Evolutionary conservation across 495 filamentous ascomycete species (phyloP).

Genomic region (Penicillium salamii): DNA sequence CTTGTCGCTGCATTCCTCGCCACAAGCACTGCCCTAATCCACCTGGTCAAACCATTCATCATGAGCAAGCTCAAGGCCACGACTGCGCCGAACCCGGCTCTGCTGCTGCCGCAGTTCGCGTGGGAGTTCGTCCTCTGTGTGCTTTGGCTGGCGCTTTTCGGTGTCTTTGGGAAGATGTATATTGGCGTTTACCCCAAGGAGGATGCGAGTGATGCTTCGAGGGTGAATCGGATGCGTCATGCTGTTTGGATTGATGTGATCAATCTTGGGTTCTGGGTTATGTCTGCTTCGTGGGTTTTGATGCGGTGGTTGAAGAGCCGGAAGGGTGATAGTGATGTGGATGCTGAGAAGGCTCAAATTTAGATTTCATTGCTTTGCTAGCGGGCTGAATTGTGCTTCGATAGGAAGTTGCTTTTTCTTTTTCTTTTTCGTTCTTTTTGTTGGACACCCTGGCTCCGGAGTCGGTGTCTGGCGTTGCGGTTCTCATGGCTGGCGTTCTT

Average conservation of each 20-base stretch:
- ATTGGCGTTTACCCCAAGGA: constrained; percentile 61
- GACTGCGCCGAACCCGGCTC: neutral
- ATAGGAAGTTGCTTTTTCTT: neutral
- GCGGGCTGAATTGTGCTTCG: neutral
- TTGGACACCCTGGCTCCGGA: neutral
- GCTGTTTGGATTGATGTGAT: constrained; percentile 82
- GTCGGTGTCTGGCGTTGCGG: neutral
- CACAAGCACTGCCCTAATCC: constrained; percentile 59
- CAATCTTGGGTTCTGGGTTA: constrained; percentile 69
- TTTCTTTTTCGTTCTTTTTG: neutral
- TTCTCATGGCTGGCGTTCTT: too few relatives aligned
- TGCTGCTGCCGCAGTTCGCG: constrained; percentile 48
- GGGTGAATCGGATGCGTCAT: constrained; percentile 73
- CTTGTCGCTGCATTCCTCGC: constrained; percentile 60
- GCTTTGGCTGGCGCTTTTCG: constrained; percentile 78
- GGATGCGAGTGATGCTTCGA: constrained; percentile 33
- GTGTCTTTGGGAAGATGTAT: constrained; percentile 77
- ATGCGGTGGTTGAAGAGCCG: constrained; percentile 37
- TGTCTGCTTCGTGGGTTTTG: constrained; percentile 46
- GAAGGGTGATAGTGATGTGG: constrained; percentile 10
- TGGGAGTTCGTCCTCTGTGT: constrained; percentile 71
- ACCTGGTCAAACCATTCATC: constrained; percentile 52
- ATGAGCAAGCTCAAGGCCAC: constrained; percentile 39
- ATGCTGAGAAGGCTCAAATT: constrained; percentile 15
- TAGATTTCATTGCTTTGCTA: too few relatives aligned